These are phyloP conservation scores for Aspergillus bridgeri DNA, from an alignment of 495 filamentous ascomycete genomes.

Conservation along the genomic window DNA sequence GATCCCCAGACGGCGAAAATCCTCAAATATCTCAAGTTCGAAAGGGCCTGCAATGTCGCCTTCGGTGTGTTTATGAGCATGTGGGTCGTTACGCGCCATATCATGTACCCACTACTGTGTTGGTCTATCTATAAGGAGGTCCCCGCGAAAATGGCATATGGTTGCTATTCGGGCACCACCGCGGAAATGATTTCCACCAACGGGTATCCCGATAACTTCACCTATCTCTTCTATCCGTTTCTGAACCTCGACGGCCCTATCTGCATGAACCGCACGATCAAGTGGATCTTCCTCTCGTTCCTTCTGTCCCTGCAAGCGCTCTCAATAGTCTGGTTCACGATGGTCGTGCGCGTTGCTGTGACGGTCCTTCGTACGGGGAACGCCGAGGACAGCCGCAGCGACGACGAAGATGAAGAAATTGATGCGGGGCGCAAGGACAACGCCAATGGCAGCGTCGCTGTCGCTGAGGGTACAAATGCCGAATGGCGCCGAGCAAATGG, in stretches of 20 bases:
- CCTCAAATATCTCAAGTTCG: slow-evolving; percentile 80
- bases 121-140: slow-evolving; percentile 78
- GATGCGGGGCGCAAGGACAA: slow-evolving; percentile 32
- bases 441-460: slow-evolving; percentile 20
- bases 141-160: slow-evolving; percentile 56
- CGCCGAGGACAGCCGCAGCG: slow-evolving; percentile 84
- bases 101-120: slow-evolving; percentile 71
- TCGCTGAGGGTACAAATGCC: slow-evolving; percentile 32
- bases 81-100: slow-evolving; percentile 82
- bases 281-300: slow-evolving; percentile 69
- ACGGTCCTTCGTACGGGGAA: slow-evolving; percentile 70
- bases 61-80: slow-evolving; percentile 84
- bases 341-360: slow-evolving; percentile 78
- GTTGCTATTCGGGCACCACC: slow-evolving; percentile 64
- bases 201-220: slow-evolving; percentile 53
- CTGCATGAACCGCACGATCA: slow-evolving; percentile 71
- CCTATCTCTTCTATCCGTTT: slow-evolving; percentile 68
- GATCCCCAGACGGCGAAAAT: slow-evolving; percentile 77
- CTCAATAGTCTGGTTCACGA: slow-evolving; percentile 82
- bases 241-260: slow-evolving; percentile 62
- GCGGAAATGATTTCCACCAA: slow-evolving; percentile 51
- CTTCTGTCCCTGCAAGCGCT: slow-evolving; percentile 76
- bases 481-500: slow-evolving; percentile 46
- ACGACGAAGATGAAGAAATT: slow-evolving; percentile 67
- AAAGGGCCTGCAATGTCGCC: slow-evolving; percentile 70